Base-by-base conservation (phyloP, 2,329 filamentous ascomycete genomes). In the Calonectria henricotiae region DNA sequence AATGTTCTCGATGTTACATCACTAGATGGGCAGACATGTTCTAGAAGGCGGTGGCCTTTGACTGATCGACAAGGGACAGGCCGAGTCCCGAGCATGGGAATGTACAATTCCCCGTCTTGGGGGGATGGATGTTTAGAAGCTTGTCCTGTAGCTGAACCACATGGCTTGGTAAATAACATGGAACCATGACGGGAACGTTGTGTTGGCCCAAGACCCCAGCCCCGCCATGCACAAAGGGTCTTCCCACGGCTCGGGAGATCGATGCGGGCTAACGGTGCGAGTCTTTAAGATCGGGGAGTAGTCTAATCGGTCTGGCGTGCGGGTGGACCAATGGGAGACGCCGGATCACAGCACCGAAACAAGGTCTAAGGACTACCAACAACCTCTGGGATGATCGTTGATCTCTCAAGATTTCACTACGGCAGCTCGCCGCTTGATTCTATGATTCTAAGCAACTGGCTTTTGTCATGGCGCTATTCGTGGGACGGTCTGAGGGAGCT, bases 261-360 rank as follows among this genome's bases (percentile, higher is more conserved):
- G 80, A 82, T 82, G 70, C 64, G 67, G 69, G 69, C 79, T 80
- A 81, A 68, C 30, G 51, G 70, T 74, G 78, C 75, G 74, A 69
- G 73, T 78, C 71, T 35, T 67, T 9, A 46, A 72, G 76, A 80
- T 82, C 80, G 75, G 68, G 44, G 61, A 23, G 49, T 46, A 55
- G 46, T 30, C 47, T 54, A 46, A 44, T 62, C 47, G 49, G 47
- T 25, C 54, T 47, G 44, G 65, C 70, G 64, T 30, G 47, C 63
- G 65, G 8, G 7, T 37, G 25, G 41, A 2, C 74, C 72, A 77
- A 77, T 77, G 30, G 67, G 58, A 73, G 17, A 1, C 39, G 9
- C 17, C 7, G 25, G 44, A 13, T 41, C 12, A 6, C 6, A 4
- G 13, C 20, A 7, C 32, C n/a, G n/a, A 37, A 11, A 30, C 9